These are phyloP conservation scores for Zygosaccharomyces sapae DNA, from an alignment of 1,139 yeast genomes.

Conservation along the genomic window DNA sequence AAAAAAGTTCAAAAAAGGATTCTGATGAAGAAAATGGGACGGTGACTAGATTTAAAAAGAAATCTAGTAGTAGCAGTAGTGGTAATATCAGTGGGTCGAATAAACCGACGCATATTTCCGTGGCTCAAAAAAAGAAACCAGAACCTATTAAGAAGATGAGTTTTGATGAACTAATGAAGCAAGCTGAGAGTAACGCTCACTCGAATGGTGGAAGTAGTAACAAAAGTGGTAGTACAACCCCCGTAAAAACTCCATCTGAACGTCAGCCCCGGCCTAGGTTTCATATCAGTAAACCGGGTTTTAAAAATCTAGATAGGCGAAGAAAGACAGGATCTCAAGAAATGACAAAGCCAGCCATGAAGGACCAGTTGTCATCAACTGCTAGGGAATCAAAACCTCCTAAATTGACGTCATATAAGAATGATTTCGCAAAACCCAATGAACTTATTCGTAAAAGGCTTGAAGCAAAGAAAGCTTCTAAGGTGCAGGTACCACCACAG, in stretches of 20 bases:
- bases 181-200: constrained; percentile 53
- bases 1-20: constrained; percentile 17
- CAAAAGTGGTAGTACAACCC: constrained; percentile 4
- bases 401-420: constrained; percentile 12
- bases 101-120: constrained; percentile 7
- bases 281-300: constrained; percentile 17
- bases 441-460: constrained; percentile 22
- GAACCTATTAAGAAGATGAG: constrained; percentile 47
- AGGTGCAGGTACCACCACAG: constrained; percentile 8
- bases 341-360: constrained; percentile 4
- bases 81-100: constrained; percentile 7
- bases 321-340: constrained; percentile 6
- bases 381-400: constrained; percentile 4
- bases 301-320: constrained; percentile 10
- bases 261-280: constrained; percentile 4
- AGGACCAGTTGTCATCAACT: constrained; percentile 1
- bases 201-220: not conserved
- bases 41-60: constrained; percentile 23
- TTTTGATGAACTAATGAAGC: constrained; percentile 65
- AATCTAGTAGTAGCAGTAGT: constrained; percentile 14
- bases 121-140: constrained; percentile 22
- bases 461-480: constrained; percentile 15
- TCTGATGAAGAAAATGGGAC: constrained; percentile 17
- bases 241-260: constrained; percentile 3
- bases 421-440: constrained; percentile 27